These are phyloP conservation scores for Quercus phellos DNA, from an alignment of 331 rosid genomes.

Conservation along the genomic window DNA sequence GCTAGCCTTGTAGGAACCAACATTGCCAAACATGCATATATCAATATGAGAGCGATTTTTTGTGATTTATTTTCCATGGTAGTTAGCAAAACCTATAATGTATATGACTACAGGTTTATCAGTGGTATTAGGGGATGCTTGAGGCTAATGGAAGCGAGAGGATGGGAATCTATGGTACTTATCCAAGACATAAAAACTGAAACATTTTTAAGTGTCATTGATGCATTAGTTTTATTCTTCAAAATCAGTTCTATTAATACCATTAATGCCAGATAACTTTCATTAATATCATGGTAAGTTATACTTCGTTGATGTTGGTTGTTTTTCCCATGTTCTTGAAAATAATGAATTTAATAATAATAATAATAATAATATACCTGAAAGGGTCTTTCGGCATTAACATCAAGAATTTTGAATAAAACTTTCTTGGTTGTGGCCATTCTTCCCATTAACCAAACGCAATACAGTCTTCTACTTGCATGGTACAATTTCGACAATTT, in stretches of 20 bases:
- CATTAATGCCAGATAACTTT: too few relatives aligned
- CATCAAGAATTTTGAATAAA: too few relatives aligned
- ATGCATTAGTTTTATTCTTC: background rate
- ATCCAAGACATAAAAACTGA: background rate
- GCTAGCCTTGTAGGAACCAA: background rate
- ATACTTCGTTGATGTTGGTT: background rate
- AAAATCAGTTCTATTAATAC: too few relatives aligned
- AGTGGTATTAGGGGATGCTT: background rate
- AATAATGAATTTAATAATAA: too few relatives aligned
- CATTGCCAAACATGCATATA: background rate
- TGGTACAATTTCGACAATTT: too few relatives aligned
- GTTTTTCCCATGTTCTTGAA: too few relatives aligned
- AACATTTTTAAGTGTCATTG: background rate
- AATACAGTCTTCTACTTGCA: too few relatives aligned
- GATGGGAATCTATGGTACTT: background rate
- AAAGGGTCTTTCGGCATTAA: too few relatives aligned
- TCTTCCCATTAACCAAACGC: too few relatives aligned
- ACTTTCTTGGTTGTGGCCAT: too few relatives aligned
- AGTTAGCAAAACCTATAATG: background rate
- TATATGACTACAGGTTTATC: background rate
- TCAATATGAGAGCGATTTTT: background rate
- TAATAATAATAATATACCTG: too few relatives aligned
- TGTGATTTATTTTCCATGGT: background rate
- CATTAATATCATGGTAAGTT: too few relatives aligned
- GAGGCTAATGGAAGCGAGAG: background rate